phyloP scores from a whole-genome alignment of 108 stramenopile species.

The Nitzschia sp. region DNA sequence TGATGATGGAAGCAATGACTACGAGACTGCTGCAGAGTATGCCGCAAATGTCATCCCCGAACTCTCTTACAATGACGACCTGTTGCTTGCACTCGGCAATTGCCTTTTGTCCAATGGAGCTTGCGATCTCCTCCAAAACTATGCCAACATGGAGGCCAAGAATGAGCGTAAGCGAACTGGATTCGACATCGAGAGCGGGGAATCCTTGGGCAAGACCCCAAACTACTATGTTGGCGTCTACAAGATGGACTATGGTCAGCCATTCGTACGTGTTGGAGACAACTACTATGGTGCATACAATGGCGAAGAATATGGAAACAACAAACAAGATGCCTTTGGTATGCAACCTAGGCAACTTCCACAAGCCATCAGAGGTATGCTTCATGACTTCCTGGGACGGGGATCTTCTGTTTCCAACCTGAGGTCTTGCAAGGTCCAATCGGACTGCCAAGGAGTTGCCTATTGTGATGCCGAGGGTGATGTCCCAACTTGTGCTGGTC shows the following conservation, averaged over 20 bases:
- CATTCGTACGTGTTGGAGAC: slow-evolving; percentile 66
- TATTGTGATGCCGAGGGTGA: slow-evolving; percentile 59
- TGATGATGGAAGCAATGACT: slow-evolving; percentile 66
- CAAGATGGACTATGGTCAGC: slow-evolving; percentile 66
- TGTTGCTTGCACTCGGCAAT: slow-evolving; percentile 48
- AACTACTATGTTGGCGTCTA: slow-evolving; percentile 80
- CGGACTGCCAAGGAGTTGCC: slow-evolving; percentile 59
- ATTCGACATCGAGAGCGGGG: slow-evolving; percentile 46
- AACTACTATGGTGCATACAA: slow-evolving; percentile 68
- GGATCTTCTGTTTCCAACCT: slow-evolving; percentile 34
- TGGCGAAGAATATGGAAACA: slow-evolving; percentile 67
- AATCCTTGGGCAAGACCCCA: slow-evolving; percentile 59
- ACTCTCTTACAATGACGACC: slow-evolving; percentile 51
- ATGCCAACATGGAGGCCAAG: slow-evolving; percentile 54
- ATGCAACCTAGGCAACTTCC: slow-evolving; percentile 64
- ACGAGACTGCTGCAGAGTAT: slow-evolving; percentile 57
- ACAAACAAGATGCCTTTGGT: slow-evolving; percentile 51
- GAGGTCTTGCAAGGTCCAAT: slow-evolving; percentile 44
- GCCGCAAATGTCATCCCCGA: slow-evolving; percentile 57
- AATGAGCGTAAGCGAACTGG: slow-evolving; percentile 61
- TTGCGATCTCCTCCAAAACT: slow-evolving; percentile 58
- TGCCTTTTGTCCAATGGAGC: slow-evolving; percentile 72
- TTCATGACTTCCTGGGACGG: slow-evolving; percentile 74
- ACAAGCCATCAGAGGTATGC: slow-evolving; percentile 61
- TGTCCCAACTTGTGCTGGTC: slow-evolving; percentile 55